phyloP scores from a whole-genome alignment of 2,329 filamentous ascomycete genomes.

The Tolypocladium ophioglossoides region DNA sequence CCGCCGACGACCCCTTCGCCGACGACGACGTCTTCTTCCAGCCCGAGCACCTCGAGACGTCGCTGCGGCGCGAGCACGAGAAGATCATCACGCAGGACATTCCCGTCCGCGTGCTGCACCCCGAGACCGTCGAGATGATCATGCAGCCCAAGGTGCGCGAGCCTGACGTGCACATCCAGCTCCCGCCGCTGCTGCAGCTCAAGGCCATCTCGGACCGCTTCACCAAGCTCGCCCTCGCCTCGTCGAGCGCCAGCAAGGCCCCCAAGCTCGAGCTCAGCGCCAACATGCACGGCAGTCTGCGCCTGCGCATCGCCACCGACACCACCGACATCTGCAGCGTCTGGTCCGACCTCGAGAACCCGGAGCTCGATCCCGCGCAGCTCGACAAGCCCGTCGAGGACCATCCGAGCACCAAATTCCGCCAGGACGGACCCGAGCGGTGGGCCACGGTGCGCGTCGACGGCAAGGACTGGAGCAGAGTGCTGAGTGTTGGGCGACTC shows the following conservation, averaged over 20 bases:
- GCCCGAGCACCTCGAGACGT: conserved; percentile 43
- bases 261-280: conserved; percentile 78
- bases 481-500: conserved; percentile 83
- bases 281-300: conserved; percentile 87
- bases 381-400: conserved; percentile 62
- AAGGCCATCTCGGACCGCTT: conserved; percentile 94
- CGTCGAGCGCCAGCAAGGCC: conserved; percentile 25
- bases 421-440: conserved; percentile 62
- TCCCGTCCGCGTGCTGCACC: conserved; percentile 81
- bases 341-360: conserved; percentile 81
- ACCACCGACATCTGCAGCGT: conserved; percentile 73
- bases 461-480: conserved; percentile 85
- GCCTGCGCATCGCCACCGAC: conserved; percentile 72
- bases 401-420: conserved; percentile 74
- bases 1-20: conserved; percentile 27
- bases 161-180: conserved; percentile 85
- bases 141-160: conserved; percentile 87
- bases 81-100: conserved; percentile 93
- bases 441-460: conserved; percentile 91
- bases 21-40: conserved; percentile 34
- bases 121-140: conserved; percentile 77
- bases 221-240: conserved; percentile 64
- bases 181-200: conserved; percentile 78
- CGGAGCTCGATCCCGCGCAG: conserved; percentile 71
- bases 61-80: conserved; percentile 61